These are phyloP conservation scores for Ogataea ramenticola DNA, from an alignment of 805 yeast species.

Conservation along the genomic window DNA sequence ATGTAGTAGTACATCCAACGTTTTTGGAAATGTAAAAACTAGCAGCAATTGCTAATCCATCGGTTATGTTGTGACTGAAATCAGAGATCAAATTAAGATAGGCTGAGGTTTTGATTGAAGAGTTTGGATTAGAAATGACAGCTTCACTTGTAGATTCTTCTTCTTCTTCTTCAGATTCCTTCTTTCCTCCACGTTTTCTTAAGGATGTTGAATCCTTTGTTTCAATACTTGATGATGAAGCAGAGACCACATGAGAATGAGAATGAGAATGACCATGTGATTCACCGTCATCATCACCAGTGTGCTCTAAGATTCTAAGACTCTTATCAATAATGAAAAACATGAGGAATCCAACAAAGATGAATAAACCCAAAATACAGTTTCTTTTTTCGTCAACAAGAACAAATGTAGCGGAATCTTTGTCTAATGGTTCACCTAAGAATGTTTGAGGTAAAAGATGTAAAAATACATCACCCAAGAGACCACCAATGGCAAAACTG, in stretches of 20 bases:
- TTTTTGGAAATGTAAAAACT: slow-evolving; percentile 54
- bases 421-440: slow-evolving; percentile 40
- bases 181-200: slow-evolving; percentile 13
- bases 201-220: slow-evolving; percentile 6
- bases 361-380: slow-evolving; percentile 42
- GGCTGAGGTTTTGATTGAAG: slow-evolving; percentile 44
- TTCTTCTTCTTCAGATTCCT: slow-evolving; percentile 16
- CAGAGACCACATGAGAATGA: slow-evolving; percentile 11
- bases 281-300: slow-evolving; percentile 25
- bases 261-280: slow-evolving; percentile 37
- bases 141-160: slow-evolving; percentile 13
- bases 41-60: slow-evolving; percentile 69
- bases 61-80: slow-evolving; percentile 68
- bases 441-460: slow-evolving; percentile 69
- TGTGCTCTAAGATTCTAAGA: slow-evolving; percentile 42
- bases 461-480: slow-evolving; percentile 66
- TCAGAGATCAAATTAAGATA: slow-evolving; percentile 64
- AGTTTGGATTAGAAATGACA: slow-evolving; percentile 26
- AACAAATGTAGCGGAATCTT: slow-evolving; percentile 32
- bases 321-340: slow-evolving; percentile 60
- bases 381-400: slow-evolving; percentile 45
- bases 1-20: slow-evolving; percentile 61
- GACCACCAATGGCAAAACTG: slow-evolving; percentile 70
- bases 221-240: slow-evolving; percentile 10
- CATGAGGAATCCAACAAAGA: slow-evolving; percentile 52